Evolutionary conservation across 2,329 filamentous ascomycete genomes (phyloP), one percentile per base, ranked within the genome.

Genomic region (Pestalotiopsis sp.): DNA sequence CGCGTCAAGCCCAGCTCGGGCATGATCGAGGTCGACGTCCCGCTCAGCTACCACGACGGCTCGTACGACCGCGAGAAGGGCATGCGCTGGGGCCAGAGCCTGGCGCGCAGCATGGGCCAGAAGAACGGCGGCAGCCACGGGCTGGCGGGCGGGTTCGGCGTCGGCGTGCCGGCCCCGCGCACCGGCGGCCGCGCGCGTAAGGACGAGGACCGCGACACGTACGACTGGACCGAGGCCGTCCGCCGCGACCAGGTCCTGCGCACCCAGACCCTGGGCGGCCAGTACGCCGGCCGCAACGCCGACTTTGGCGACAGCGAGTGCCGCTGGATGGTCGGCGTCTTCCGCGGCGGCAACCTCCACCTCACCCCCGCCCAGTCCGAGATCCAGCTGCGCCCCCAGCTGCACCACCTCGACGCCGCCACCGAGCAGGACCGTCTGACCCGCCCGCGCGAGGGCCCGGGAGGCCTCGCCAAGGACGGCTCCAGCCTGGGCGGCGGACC

Each of bases 1-100:
- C 93, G 95, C 73, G 84, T 97, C 78, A 99, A 98, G 83, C 88
- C 91, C 14, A 83, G 87, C 68, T 89, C 93, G 0, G 95, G 95
- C 67, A 93, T 98, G 82, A 85, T 98, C 68, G 96, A 99, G 81
- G 86, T 98, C 65, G 96, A 99, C 79, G 87, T 98, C n/a, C 93
- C 94, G 4, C 85, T 98, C 74, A 90, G 91, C 83, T 90, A 90
- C 71, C 84, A 85, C 62, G 79, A 83, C 67, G 80, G 79, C 69
- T 91, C 93, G 76, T 98, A 97, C 84, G 94, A 98, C 82, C 88
- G 91, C 72, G 87, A 88, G 72, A 94, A 95, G 82, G 95, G 94
- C 62, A 82, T 96, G 65, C 87, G 89, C 72, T 98, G 94, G 88
- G 96, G 95, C 20, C 89, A 93, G 75, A 90, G 92, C 1, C 83